Base-by-base conservation (phyloP, 2,329 filamentous ascomycete genomes). In the Microcyclosporella mali region DNA sequence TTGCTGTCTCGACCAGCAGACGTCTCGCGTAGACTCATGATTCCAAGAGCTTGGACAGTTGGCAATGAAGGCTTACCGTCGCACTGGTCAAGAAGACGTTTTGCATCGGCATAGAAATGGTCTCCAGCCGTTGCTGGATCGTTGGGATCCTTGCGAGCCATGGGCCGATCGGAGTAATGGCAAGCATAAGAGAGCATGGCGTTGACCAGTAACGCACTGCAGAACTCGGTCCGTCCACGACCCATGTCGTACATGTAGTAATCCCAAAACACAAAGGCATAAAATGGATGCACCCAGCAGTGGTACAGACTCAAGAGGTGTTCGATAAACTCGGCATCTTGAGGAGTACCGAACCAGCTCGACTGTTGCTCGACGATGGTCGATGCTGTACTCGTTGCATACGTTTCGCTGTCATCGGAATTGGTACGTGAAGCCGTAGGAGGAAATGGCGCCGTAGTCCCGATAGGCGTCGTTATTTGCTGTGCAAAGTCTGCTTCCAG, bases 1-100 rank as follows among this genome's bases (percentile, higher is more conserved):
- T 82, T 79, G 21, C 81, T 85, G 55, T 87, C 81, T 27, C 83
- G 73, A 0, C 83, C 83, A 18, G 51, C 47, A 15, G 82, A 86
- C 2, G 81, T 82, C 65, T 88, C 83, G 32, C 84, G 70, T 50
- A 87, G 79, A 4, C 81, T 82, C 82, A 89, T 85, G 54, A 88
- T 77, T 4, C 82, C 82, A 14, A 88, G 67, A 1, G 84, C 84
- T 65, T 88, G 84, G 33, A 85, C 81, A 3, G 81, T 86, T 2
- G 83, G 85, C 21, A 88, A 65, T 6, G 63, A 75, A 48, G 84
- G 77, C 40, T 78, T 76, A 25, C 21, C 21, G 46, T 84, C 68
- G 30, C 65, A 61, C 41, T 75, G 67, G 43, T 75, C 68, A 21
- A 85, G 70, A 0, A 87, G 67, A 8, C 79, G 70, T 47, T 76